Conservation (phyloP, 345 rosid genomes). For the Syzygium oleosum region DNA sequence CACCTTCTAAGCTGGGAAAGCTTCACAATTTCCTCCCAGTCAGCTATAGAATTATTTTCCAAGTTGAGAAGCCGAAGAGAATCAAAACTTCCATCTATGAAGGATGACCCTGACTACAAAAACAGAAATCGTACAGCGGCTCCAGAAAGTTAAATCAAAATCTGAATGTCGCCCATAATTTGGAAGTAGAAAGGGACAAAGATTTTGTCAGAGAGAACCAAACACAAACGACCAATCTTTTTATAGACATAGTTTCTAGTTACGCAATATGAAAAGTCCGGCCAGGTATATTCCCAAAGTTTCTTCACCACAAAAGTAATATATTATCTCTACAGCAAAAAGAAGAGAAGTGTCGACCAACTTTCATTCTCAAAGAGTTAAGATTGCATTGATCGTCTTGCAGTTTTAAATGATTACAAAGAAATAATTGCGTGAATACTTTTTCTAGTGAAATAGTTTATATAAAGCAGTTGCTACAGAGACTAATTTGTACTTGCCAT, state of each 20-base stretch:
- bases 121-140: background rate
- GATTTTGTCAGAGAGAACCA: background rate
- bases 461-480: background rate
- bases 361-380: background rate
- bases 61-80: constrained; percentile 74
- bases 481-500: background rate
- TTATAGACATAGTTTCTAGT: background rate
- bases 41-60: constrained; percentile 73
- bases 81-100: constrained; percentile 43
- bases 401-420: background rate
- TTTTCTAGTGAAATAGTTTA: background rate
- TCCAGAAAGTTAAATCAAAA: background rate
- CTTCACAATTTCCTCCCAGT: constrained; percentile 79
- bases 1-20: constrained; percentile 70
- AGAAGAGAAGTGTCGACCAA: background rate
- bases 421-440: background rate
- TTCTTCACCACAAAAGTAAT: background rate
- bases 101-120: constrained; percentile 38
- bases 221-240: background rate
- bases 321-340: background rate
- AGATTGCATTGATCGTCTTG: background rate
- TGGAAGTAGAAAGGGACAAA: background rate
- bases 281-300: background rate
- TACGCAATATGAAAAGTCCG: background rate
- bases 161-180: background rate